Evolutionary conservation across 495 filamentous ascomycete genomes (phyloP), one percentile per base, ranked within the genome.

Genomic region (Saxispiralis lemnorum): DNA sequence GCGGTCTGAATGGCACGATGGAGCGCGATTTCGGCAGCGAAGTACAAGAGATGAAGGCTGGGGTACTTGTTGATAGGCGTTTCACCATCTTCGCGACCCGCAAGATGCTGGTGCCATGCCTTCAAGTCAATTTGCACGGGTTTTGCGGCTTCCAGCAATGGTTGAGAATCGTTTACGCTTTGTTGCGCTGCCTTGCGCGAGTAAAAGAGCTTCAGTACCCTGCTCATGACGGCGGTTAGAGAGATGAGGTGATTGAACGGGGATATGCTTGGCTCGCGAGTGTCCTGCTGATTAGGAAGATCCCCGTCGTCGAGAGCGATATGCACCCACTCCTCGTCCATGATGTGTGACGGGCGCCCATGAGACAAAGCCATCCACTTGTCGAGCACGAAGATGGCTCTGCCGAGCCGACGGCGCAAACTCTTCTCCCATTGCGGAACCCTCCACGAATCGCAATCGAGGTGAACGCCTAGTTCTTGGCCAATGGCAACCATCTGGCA

Each of bases 341-440:
- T 79, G 51, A 86, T 84, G 55, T 86, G 85, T 7, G 83, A 84
- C 2, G 86, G 86, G 7, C 83, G 75, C 17, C 86, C 84, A 51
- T 86, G 75, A 18, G 86, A 75, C n/a, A 94, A 63, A 19, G 81
- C 79, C 31, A 80, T 79, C 85, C 86, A 94, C 64, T 89, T 93
- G 54, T 94, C 86, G 55, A 92, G 81, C 76, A 85, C 82, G 55
- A 83, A 94, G 46, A 94, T 64, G 2, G 82, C 86, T 84, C 86
- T 93, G 45, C 81, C 87, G 30, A 94, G 66, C 19, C 86, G 75
- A 56, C 87, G 83, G 38, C 85, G 70, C 31, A 93, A 62, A 0
- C 83, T 80, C 39, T 77, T 74, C 56, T 93, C 86, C 86, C 86
- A 93, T 1, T 66, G 63, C 6, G 86, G 86, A 33, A 94, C 85